These are phyloP conservation scores for Alternaria incomplexa DNA, from an alignment of 2,329 filamentous ascomycete species.

Conservation along the genomic window DNA sequence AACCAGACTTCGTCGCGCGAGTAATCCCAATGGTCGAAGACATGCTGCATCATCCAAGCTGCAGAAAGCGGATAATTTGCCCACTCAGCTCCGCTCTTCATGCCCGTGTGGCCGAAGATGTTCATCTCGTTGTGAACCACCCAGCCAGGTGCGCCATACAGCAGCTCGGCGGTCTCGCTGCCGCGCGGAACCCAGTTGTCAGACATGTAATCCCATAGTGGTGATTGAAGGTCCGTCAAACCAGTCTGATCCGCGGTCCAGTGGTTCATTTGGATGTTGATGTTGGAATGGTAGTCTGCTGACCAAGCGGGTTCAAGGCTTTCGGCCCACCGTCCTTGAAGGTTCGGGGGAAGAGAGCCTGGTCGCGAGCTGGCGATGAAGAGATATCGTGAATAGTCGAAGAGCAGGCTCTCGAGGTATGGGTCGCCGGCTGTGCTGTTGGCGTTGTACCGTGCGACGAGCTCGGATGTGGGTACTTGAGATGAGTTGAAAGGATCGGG, in stretches of 20 bases:
- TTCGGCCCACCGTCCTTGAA: conserved; percentile 64
- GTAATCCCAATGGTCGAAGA: conserved; percentile 64
- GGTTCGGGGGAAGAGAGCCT: conserved; percentile 60
- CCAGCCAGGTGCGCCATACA: conserved; percentile 64
- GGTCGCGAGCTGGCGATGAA: conserved; percentile 62
- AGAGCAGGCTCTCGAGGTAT: conserved; percentile 60
- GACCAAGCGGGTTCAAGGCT: conserved; percentile 57
- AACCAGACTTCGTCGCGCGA: conserved; percentile 57
- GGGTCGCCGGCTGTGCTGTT: conserved; percentile 51
- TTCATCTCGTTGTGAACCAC: conserved; percentile 65
- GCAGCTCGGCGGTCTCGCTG: conserved; percentile 57
- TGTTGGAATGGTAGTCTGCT: conserved; percentile 64
- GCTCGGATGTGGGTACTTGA: conserved; percentile 46
- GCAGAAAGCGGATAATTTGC: conserved; percentile 55
- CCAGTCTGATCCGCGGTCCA: conserved; percentile 63
- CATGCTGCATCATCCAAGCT: conserved; percentile 67
- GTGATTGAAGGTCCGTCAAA: conserved; percentile 53
- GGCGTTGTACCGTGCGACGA: conserved; percentile 39
- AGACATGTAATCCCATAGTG: conserved; percentile 61
- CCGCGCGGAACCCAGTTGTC: conserved; percentile 62
- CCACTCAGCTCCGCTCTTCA: conserved; percentile 55
- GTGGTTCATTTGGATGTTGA: conserved; percentile 68
- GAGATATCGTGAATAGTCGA: conserved; percentile 61
- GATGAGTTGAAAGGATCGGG: conserved; percentile 54
- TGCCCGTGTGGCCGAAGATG: conserved; percentile 63